These are phyloP conservation scores for Aurantiochytrium sp. DNA, from an alignment of 108 stramenopile species.

Conservation along the genomic window DNA sequence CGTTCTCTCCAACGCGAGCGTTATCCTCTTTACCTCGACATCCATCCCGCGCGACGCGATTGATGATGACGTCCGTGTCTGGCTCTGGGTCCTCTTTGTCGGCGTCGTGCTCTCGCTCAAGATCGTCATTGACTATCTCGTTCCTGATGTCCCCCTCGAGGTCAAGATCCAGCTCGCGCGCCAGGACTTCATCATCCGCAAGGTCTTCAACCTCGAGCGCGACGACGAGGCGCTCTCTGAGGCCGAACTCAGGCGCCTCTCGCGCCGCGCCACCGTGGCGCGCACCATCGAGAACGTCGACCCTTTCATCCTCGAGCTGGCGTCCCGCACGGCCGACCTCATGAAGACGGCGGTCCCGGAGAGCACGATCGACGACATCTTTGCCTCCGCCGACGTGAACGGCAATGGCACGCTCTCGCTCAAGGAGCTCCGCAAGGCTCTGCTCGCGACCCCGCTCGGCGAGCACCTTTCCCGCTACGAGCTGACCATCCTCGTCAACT, in stretches of 20 bases:
- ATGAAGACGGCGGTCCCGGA: not conserved
- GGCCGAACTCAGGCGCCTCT: not conserved
- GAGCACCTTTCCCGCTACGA: not conserved
- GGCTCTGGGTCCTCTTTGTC: constrained; percentile 55
- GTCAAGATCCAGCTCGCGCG: constrained; percentile 50
- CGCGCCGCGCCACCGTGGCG: not conserved
- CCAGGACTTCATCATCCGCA: constrained; percentile 44
- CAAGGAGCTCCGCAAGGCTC: not conserved
- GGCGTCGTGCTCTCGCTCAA: constrained; percentile 43
- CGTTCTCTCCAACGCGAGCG: constrained; percentile 86
- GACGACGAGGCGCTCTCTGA: constrained; percentile 35
- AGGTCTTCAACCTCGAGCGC: constrained; percentile 44
- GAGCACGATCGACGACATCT: not conserved
- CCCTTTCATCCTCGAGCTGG: not conserved
- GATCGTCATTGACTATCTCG: constrained; percentile 37
- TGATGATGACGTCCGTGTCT: constrained; percentile 11
- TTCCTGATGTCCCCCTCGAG: constrained; percentile 46
- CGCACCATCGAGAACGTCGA: not conserved
- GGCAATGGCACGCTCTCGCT: not conserved
- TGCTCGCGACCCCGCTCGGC: not conserved
- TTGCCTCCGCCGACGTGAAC: not conserved
- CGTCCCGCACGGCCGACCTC: not conserved
- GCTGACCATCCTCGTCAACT: not conserved
- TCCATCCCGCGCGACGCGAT: constrained; percentile 43
- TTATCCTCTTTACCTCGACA: constrained; percentile 79